Base-by-base conservation (phyloP, 1,284 basidiomycete species). In the Pterula multifida region DNA sequence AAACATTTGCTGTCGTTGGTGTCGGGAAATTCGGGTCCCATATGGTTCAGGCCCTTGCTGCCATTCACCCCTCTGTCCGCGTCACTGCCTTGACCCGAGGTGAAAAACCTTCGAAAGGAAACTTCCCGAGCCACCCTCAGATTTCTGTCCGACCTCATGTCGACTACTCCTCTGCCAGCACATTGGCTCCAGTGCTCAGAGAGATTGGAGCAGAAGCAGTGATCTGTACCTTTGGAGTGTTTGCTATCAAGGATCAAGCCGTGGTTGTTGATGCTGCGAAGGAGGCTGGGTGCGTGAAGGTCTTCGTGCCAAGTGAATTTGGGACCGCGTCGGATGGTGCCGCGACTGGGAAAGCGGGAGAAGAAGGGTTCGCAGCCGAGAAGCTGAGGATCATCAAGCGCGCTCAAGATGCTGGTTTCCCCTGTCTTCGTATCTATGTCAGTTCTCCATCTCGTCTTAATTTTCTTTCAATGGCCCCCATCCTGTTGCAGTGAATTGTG, bases 371-470 rank as follows among this genome's bases (percentile, higher is more conserved):
- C n/a, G 13, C 39, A 19, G 17, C 39, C 6, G 39, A 42, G 39
- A 42, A 42, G 39, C 9, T 42, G 39, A 42, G 21, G 17, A 42
- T 42, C 21, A 17, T 22, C n/a, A 42, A 42, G 39, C 13, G 21
- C 9, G 39, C 19, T n/a, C 39, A 42, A 42, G 39, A 42, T 22
- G 39, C 39, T 42, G 39, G 39, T 4, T 17, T 42, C n/a, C 9
- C 39, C 9, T 42, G 39, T 19, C 21, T 42, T 17, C 39, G 39
- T 42, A 42, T 42, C 39, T 42, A 42, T 22, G 39, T 42, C n/a
- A 42, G 39, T 42, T 42, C 17, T 42, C 17, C 39, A 42, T 22
- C 17, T 42, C 21, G 39, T 19, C 21, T 17, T 42, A 4, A 22
- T 42, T 19, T 22, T 22, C n/a, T 42, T n/a, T n/a, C n/a, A n/a